phyloP scores from a whole-genome alignment of 371 early-diverging fungal species.

The Amoeboaphelidium occidentale region DNA sequence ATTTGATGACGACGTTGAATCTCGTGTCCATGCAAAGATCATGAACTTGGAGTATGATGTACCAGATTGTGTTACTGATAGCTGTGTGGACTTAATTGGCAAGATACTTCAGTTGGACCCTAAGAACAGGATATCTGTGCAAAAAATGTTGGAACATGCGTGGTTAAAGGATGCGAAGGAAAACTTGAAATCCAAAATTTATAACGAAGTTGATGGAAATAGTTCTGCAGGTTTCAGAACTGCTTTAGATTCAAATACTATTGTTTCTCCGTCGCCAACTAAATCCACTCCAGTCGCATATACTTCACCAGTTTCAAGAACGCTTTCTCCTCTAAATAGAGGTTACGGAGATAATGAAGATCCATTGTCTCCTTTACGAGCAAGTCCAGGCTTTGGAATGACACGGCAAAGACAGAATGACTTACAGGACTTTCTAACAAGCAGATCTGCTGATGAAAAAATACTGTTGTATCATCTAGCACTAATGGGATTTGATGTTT shows the following conservation, averaged over 20 bases:
- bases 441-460: constrained; percentile 8
- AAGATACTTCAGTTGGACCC: constrained; percentile 37
- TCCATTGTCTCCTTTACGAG: background rate
- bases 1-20: constrained; percentile 56
- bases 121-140: constrained; percentile 29
- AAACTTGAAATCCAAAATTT: constrained; percentile 10
- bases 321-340: constrained; percentile 8
- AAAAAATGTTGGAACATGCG: constrained; percentile 34
- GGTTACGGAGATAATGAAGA: constrained; percentile 2
- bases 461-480: constrained; percentile 21
- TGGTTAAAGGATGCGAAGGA: constrained; percentile 22
- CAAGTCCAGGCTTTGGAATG: background rate
- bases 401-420: constrained; percentile 9
- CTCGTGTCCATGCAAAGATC: constrained; percentile 38
- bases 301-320: constrained; percentile 12
- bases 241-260: constrained; percentile 4
- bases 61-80: constrained; percentile 30
- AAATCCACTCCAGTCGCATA: constrained; percentile 7
- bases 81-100: constrained; percentile 25
- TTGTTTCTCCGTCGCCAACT: constrained; percentile 6
- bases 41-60: constrained; percentile 39
- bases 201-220: constrained; percentile 1
- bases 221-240: background rate
- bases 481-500: constrained; percentile 35
- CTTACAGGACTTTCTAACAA: constrained; percentile 17